phyloP scores from a whole-genome alignment of 345 rosid species.

The Euclidium syriacum region DNA sequence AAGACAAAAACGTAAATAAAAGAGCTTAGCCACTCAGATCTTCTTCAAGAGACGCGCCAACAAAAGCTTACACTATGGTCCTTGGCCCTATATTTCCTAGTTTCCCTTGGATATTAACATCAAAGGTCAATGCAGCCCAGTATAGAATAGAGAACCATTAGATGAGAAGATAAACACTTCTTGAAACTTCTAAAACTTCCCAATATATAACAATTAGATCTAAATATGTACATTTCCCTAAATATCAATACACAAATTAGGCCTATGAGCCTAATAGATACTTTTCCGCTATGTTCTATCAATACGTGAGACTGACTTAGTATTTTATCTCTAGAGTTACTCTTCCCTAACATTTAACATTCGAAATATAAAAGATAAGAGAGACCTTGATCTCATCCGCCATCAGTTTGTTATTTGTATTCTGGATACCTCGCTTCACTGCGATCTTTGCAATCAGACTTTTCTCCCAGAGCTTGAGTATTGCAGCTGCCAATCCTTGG shows the following conservation, averaged over 20 bases:
- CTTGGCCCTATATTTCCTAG: neutral
- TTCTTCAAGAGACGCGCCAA: neutral
- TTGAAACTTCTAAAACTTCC: too few species aligned
- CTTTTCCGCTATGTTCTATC: neutral
- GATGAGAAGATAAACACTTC: neutral
- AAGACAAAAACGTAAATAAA: neutral
- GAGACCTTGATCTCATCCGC: slow-evolving; percentile 91
- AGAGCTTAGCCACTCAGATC: slow-evolving; percentile 2
- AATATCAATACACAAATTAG: neutral
- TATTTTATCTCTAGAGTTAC: neutral
- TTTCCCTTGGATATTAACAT: neutral
- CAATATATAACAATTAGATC: neutral
- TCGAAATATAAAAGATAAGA: slow-evolving; percentile 5
- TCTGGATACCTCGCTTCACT: slow-evolving; percentile 95
- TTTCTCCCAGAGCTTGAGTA: slow-evolving; percentile 90
- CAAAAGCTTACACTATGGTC: slow-evolving; percentile 1
- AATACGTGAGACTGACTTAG: neutral
- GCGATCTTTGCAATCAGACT: slow-evolving; percentile 83
- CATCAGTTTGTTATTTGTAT: slow-evolving; percentile 96
- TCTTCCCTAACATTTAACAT: neutral
- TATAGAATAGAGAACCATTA: neutral
- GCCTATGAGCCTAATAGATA: neutral
- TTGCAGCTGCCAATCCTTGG: slow-evolving; percentile 91
- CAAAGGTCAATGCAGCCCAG: neutral
- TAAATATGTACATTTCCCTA: neutral